Evolutionary conservation across 176 grass and related monocot genomes (phyloP), one percentile per base, ranked within the genome.

Genomic region (Phyllostachys edulis): DNA sequence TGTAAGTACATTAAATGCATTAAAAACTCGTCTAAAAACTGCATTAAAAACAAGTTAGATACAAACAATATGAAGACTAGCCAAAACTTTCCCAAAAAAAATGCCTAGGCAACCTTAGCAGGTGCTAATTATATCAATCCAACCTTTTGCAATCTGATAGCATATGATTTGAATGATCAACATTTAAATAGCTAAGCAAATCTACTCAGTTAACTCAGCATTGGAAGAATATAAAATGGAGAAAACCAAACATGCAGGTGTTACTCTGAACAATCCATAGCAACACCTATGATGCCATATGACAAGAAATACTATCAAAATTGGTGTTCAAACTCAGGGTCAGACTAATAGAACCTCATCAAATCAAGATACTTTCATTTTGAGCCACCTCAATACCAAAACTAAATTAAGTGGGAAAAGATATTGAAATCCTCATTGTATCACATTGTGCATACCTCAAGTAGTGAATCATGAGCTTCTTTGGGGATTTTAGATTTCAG

Each of bases 361-460:
- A 80, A 37, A 67, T 14, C 41, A 52, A 21, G 72, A 68, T 13
- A 57, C 38, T 55, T 49, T 34, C 67, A 62, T 55, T 47, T 63
- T 75, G 71, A 47, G 23, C 17, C 40, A 57, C 50, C 26, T 44
- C 23, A 44, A 56, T 64, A 36, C 36, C 51, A 79, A 54, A 40
- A 73, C 27, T 18, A 12, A 39, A 2, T 66, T 34, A 77, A 42
- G 44, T 27, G 15, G 49, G 44, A 21, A 44, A 17, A 62, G 37
- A 80, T n/a, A 50, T 1, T 52, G 13, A 37, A 67, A 80, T 40
- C 51, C 13, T 74, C 3, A 63, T 38, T 79, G 6, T 24, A 62
- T 60, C 40, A 88, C 59, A 66, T 38, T 18, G 39, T 57, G 49
- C 69, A 77, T 89, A 94, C 89, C 92, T 94, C 84, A 75, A 89